Percentiles rank a stretch among this genome's conserved stretches.
These are phyloP conservation scores for Fusarium tuaranense DNA, from an alignment of 2,329 filamentous ascomycete species.

Conservation along the genomic window DNA sequence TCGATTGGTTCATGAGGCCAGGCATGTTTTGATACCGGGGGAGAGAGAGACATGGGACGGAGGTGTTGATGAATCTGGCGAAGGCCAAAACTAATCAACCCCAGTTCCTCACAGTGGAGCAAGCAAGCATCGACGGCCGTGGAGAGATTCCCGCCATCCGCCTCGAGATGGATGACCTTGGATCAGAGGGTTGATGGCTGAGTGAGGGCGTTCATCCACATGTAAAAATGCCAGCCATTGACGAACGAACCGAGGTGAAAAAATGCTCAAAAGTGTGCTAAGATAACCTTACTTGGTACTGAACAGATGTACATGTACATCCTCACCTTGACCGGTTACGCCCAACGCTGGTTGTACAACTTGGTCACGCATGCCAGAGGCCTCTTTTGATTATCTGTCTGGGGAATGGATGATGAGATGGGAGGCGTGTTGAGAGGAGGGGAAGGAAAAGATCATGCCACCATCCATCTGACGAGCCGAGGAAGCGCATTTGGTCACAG, in stretches of 20 bases:
- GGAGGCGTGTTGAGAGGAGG: slow-evolving; percentile 9
- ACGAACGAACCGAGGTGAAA: slow-evolving; percentile 24
- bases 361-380: slow-evolving; percentile 17
- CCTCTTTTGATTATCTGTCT: neutral
- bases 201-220: slow-evolving; percentile 9
- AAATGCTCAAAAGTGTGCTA: slow-evolving; percentile 25
- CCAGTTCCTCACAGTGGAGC: slow-evolving; percentile 24
- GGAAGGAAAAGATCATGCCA: neutral
- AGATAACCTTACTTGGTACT: slow-evolving; percentile 37
- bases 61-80: slow-evolving; percentile 33
- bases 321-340: neutral
- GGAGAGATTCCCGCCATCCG: slow-evolving; percentile 1
- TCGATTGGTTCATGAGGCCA: slow-evolving; percentile 23
- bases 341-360: slow-evolving; percentile 8
- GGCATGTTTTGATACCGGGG: slow-evolving; percentile 7
- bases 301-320: slow-evolving; percentile 22
- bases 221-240: slow-evolving; percentile 25
- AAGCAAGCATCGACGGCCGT: slow-evolving; percentile 8
- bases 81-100: slow-evolving; percentile 18
- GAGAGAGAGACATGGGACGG: slow-evolving; percentile 4
- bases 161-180: neutral
- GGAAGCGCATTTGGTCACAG: neutral
- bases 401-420: slow-evolving; percentile 22
- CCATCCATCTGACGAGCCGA: slow-evolving; percentile 3
- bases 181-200: slow-evolving; percentile 18